Percentiles rank a stretch among this genome's conserved stretches.
Evolutionary conservation across 345 rosid genomes (phyloP).

Genomic region (Physaria fendleri): DNA sequence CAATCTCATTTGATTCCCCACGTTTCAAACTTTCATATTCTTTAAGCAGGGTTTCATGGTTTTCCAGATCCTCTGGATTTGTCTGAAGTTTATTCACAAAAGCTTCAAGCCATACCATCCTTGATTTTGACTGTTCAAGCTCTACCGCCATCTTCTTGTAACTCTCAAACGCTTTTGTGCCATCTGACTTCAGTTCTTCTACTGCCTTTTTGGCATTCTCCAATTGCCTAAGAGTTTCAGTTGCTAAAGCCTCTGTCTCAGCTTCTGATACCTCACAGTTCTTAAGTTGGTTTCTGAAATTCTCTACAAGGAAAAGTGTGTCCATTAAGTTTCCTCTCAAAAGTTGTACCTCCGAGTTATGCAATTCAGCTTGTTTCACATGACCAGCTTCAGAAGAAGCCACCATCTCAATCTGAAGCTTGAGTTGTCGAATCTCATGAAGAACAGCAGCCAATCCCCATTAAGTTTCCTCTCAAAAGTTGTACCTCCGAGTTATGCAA

Average conservation of each 20-base stretch:
- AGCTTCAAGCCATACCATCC: constrained; percentile 48
- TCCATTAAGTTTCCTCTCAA: constrained; percentile 62
- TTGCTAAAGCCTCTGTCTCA: constrained; percentile 64
- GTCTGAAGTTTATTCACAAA: constrained; percentile 36
- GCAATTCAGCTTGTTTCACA: constrained; percentile 46
- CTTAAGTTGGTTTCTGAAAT: constrained; percentile 66
- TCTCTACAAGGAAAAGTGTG: constrained; percentile 56
- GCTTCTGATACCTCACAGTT: constrained; percentile 73
- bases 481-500: constrained; percentile 49
- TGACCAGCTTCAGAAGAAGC: constrained; percentile 55
- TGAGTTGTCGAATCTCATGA: constrained; percentile 69
- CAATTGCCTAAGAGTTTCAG: constrained; percentile 63
- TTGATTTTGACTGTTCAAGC: constrained; percentile 59
- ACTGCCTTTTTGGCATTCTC: constrained; percentile 64
- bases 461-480: constrained; percentile 58
- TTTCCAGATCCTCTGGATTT: constrained; percentile 19
- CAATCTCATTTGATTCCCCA: constrained; percentile 35
- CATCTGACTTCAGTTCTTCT: constrained; percentile 57
- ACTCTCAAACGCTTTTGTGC: constrained; percentile 50
- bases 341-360: constrained; percentile 48
- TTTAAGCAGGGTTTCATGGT: constrained; percentile 20
- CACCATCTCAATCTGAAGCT: constrained; percentile 54
- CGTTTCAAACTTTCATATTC: constrained; percentile 26
- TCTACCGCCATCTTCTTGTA: constrained; percentile 54
- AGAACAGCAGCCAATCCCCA: constrained; percentile 53